Conservation (phyloP, 441 rosid genomes). For the Jatropha podagrica region DNA sequence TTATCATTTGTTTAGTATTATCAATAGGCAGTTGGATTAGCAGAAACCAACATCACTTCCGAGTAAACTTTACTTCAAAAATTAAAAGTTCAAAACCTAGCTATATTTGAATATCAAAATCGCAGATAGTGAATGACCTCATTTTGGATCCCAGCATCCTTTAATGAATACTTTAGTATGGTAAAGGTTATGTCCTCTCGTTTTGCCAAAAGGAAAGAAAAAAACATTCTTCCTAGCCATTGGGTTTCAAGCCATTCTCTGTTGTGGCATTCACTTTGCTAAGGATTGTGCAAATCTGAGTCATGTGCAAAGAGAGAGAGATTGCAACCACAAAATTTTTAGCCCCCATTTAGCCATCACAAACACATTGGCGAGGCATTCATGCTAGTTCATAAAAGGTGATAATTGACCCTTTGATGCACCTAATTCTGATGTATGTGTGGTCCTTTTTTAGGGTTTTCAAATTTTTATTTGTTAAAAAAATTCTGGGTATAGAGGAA, state of each 20-base stretch:
- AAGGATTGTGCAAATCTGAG: conserved; percentile 33
- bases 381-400: conserved; percentile 3
- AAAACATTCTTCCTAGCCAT: conserved; percentile 17
- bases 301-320: conserved; percentile 12
- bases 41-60: too few relatives aligned
- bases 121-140: too few relatives aligned
- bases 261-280: neutral
- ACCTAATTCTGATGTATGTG: neutral
- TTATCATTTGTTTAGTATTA: neutral
- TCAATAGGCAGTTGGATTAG: neutral
- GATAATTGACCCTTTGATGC: conserved; percentile 19
- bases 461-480: neutral
- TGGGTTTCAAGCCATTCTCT: neutral
- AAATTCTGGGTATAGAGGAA: neutral
- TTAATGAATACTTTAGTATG: too few relatives aligned
- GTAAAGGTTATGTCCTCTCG: too few relatives aligned
- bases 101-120: too few relatives aligned
- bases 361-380: conserved; percentile 17
- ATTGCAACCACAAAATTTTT: conserved; percentile 11
- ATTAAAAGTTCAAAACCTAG: too few relatives aligned
- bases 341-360: conserved; percentile 23
- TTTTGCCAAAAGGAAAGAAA: neutral
- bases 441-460: conserved; percentile 16
- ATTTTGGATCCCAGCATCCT: too few relatives aligned
- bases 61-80: too few relatives aligned